A percentile compares a stretch with the other conserved stretches of the same genome.
Evolutionary conservation across 208 protist species (phyloP).

Genomic region (Tritrichomonas musculus): DNA sequence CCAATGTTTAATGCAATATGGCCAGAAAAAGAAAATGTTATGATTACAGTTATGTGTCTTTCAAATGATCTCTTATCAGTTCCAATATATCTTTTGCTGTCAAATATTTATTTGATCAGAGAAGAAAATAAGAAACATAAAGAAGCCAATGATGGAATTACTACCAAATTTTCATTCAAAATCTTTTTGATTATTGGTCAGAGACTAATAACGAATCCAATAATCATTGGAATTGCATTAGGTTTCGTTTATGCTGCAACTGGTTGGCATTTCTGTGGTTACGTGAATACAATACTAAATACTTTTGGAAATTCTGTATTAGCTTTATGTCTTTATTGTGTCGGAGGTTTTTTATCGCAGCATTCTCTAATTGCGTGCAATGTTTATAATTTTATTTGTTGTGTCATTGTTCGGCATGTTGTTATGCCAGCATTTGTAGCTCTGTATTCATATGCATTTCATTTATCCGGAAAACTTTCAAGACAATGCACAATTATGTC

Average conservation of each 20-base stretch:
- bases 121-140: neutral
- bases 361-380: neutral
- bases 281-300: neutral
- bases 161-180: slow-evolving; percentile 7
- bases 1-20: neutral
- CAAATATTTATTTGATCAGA: neutral
- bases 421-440: neutral
- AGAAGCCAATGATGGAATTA: slow-evolving; percentile 9
- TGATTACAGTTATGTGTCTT: neutral
- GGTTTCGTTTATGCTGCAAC: neutral
- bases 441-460: neutral
- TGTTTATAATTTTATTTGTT: neutral
- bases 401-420: neutral
- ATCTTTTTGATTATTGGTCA: neutral
- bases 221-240: neutral
- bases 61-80: neutral
- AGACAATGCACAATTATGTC: slow-evolving; percentile 6
- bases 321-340: neutral
- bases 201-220: neutral
- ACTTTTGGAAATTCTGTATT: neutral
- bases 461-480: neutral
- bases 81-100: neutral
- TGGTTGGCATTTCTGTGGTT: neutral
- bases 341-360: neutral
- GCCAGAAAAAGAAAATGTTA: neutral